phyloP scores from a whole-genome alignment of 345 rosid species.

The Lumnitzera littorea region DNA sequence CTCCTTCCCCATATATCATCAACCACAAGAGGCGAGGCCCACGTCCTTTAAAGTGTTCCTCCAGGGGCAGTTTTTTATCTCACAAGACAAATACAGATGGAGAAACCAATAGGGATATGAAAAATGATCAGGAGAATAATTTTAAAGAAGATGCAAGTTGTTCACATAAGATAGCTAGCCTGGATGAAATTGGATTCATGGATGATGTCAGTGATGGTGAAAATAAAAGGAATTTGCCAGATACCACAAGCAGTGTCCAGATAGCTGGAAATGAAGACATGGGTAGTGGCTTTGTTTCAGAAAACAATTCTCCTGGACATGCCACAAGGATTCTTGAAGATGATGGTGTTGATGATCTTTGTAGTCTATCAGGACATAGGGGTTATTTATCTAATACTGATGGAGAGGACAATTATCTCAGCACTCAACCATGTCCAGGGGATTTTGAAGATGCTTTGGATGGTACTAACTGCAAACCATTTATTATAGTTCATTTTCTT shows the following conservation, averaged over 20 bases:
- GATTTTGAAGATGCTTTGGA: conserved; percentile 82
- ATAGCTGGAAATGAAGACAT: conserved; percentile 23
- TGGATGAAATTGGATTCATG: too few species aligned
- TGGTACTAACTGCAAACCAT: conserved; percentile 33
- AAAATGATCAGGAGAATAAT: too few species aligned
- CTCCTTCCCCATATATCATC: conserved; percentile 77
- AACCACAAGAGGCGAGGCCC: conserved; percentile 85
- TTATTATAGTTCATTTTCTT: not conserved
- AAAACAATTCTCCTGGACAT: conserved; percentile 22
- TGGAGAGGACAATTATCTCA: conserved; percentile 29
- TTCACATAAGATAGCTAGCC: too few species aligned
- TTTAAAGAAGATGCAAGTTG: too few species aligned
- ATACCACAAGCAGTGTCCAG: not conserved
- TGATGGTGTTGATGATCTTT: conserved; percentile 40
- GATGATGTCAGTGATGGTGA: too few species aligned
- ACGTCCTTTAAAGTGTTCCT: conserved; percentile 47
- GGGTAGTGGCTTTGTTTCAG: conserved; percentile 19
- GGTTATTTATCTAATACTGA: conserved; percentile 49
- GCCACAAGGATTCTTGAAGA: conserved; percentile 19
- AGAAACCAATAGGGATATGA: too few species aligned
- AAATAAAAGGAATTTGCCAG: too few species aligned
- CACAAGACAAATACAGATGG: not conserved
- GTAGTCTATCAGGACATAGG: conserved; percentile 42
- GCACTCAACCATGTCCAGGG: conserved; percentile 28
- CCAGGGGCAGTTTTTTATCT: conserved; percentile 33